Conservation (phyloP, 805 yeast genomes). For the Starmera pachycereana region DNA sequence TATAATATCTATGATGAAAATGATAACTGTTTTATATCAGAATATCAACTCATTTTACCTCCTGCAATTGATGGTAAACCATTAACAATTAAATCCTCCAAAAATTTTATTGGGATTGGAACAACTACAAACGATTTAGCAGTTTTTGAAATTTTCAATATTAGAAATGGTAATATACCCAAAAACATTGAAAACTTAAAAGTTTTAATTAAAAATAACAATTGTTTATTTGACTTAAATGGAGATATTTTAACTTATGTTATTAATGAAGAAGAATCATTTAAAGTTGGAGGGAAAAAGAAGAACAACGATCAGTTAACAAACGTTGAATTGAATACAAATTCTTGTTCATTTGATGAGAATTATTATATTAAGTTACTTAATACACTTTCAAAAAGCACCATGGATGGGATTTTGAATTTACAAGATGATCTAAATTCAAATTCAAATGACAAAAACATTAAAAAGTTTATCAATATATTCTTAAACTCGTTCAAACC, state of each 20-base stretch:
- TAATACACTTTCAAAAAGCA: constrained; percentile 37
- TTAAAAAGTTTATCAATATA: constrained; percentile 4
- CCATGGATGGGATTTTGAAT: constrained; percentile 39
- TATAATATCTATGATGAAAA: constrained; percentile 3
- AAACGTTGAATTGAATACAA: constrained; percentile 4
- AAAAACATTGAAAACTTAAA: constrained; percentile 8
- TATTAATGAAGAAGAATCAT: constrained; percentile 13
- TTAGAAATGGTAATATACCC: constrained; percentile 6
- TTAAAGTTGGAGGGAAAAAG: neutral
- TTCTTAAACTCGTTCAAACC: constrained; percentile 6
- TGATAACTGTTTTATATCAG: neutral
- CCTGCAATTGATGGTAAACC: constrained; percentile 19
- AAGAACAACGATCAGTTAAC: neutral
- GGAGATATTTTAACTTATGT: constrained; percentile 29
- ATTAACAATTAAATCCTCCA: constrained; percentile 12
- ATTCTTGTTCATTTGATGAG: too few relatives aligned
- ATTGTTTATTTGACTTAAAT: constrained; percentile 32
- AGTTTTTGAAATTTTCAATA: constrained; percentile 17
- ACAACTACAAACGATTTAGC: constrained; percentile 20
- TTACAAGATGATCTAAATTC: constrained; percentile 29
- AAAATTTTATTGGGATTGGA: constrained; percentile 16
- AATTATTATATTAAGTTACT: constrained; percentile 21
- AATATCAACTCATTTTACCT: constrained; percentile 13
- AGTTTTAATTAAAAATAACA: constrained; percentile 19
- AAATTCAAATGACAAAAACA: constrained; percentile 6